These are phyloP conservation scores for Phialophora tarda DNA, from an alignment of 2,329 filamentous ascomycete species.

Conservation along the genomic window DNA sequence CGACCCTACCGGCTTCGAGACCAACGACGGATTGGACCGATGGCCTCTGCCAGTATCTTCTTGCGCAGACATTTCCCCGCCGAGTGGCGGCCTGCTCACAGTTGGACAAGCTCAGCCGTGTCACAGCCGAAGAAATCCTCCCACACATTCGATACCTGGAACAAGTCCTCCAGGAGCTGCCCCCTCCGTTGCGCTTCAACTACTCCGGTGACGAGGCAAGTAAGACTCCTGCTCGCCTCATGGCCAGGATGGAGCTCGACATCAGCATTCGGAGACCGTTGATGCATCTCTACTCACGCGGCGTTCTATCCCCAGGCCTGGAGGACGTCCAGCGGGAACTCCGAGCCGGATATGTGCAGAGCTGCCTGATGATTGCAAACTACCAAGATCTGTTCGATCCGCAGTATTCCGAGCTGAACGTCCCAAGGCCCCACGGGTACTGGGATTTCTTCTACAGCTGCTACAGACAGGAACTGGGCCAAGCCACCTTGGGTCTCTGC, in stretches of 20 bases:
- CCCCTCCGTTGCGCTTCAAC: conserved; percentile 35
- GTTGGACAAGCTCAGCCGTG: conserved; percentile 23
- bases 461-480: conserved; percentile 35
- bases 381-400: conserved; percentile 46
- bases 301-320: conserved; percentile 31
- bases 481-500: conserved; percentile 34
- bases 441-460: conserved; percentile 39
- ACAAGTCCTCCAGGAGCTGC: conserved; percentile 35
- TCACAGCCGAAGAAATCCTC: conserved; percentile 32
- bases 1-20: conserved; percentile 23
- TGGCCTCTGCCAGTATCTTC: conserved; percentile 37
- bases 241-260: conserved; percentile 42
- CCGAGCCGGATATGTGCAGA: conserved; percentile 40
- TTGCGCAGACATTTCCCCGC: conserved; percentile 36
- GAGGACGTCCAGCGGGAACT: conserved; percentile 38
- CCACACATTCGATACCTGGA: conserved; percentile 35
- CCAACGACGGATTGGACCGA: conserved; percentile 39
- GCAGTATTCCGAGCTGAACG: conserved; percentile 40
- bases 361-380: conserved; percentile 40
- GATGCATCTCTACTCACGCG: conserved; percentile 43
- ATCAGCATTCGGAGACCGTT: conserved; percentile 42
- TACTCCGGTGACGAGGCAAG: conserved; percentile 31
- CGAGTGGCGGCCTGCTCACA: conserved; percentile 34
- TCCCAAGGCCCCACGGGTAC: conserved; percentile 36
- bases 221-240: conserved; percentile 37